Percentiles rank a stretch among this genome's conserved stretches.
Evolutionary conservation across 345 rosid genomes (phyloP).

Genomic region (Populus simonii): DNA sequence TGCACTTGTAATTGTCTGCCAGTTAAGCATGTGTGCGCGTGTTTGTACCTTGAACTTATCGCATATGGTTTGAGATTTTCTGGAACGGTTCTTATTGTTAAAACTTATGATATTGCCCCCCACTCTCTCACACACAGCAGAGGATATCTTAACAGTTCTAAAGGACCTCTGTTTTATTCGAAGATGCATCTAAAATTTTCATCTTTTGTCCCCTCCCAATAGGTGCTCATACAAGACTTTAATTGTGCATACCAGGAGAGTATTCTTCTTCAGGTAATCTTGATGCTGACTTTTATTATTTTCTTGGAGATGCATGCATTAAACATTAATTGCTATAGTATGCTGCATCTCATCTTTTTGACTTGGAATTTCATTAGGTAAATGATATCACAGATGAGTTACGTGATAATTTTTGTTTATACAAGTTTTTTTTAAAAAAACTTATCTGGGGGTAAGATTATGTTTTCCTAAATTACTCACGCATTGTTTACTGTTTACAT

Average conservation of each 20-base stretch:
- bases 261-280: constrained; percentile 81
- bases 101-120: background rate
- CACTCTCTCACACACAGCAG: background rate
- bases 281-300: background rate
- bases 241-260: constrained; percentile 96
- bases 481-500: constrained; percentile 12
- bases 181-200: constrained; percentile 1
- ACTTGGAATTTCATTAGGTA: background rate
- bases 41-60: background rate
- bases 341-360: background rate
- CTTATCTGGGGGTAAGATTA: background rate
- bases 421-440: background rate
- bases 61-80: background rate
- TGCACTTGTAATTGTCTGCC: background rate
- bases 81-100: background rate
- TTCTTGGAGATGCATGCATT: background rate
- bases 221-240: constrained; percentile 90
- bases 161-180: background rate
- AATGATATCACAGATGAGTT: background rate
- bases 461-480: background rate
- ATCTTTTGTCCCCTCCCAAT: constrained; percentile 5
- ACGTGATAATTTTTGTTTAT: background rate
- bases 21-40: background rate
- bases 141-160: background rate
- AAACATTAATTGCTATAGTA: background rate